phyloP scores from a whole-genome alignment of 2,329 filamentous ascomycete genomes.

The Pseudogymnoascus pannorum region DNA sequence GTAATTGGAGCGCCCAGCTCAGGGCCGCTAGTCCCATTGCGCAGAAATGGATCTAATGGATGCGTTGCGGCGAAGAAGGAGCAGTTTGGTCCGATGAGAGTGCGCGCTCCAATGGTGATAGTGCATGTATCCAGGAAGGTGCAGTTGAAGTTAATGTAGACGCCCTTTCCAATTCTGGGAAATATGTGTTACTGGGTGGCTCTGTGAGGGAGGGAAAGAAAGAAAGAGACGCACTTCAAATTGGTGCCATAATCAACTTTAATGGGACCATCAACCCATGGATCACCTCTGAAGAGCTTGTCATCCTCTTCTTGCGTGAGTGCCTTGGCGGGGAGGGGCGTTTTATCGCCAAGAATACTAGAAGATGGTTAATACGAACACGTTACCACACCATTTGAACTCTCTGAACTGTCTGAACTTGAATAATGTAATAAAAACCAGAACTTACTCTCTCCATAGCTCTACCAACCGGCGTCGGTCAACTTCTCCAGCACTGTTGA shows the following conservation, averaged over 20 bases:
- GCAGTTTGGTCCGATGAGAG: constrained; percentile 72
- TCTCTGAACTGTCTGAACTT: background rate
- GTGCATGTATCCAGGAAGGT: constrained; percentile 70
- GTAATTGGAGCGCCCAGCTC: constrained; percentile 67
- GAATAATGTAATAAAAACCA: background rate
- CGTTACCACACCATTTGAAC: background rate
- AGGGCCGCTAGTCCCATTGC: constrained; percentile 68
- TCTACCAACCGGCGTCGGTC: constrained; percentile 56
- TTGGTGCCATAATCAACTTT: constrained; percentile 74
- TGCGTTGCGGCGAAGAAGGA: constrained; percentile 69
- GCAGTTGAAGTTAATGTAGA: constrained; percentile 70
- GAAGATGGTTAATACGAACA: constrained; percentile 9
- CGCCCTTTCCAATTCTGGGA: constrained; percentile 54
- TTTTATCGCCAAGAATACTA: constrained; percentile 56
- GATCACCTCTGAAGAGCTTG: constrained; percentile 52
- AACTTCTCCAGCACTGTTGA: constrained; percentile 55
- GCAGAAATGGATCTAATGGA: constrained; percentile 65
- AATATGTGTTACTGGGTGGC: constrained; percentile 11
- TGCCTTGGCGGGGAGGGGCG: constrained; percentile 53
- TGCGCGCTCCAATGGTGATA: constrained; percentile 69
- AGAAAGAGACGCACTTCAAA: constrained; percentile 39
- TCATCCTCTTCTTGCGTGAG: constrained; percentile 57
- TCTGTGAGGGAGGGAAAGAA: background rate
- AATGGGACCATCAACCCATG: constrained; percentile 64
- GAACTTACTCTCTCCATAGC: constrained; percentile 63